Percentiles rank a stretch among this genome's conserved stretches.
Evolutionary conservation across 2,329 filamentous ascomycete species (phyloP).

Genomic region (Aureobasidium pullulans): DNA sequence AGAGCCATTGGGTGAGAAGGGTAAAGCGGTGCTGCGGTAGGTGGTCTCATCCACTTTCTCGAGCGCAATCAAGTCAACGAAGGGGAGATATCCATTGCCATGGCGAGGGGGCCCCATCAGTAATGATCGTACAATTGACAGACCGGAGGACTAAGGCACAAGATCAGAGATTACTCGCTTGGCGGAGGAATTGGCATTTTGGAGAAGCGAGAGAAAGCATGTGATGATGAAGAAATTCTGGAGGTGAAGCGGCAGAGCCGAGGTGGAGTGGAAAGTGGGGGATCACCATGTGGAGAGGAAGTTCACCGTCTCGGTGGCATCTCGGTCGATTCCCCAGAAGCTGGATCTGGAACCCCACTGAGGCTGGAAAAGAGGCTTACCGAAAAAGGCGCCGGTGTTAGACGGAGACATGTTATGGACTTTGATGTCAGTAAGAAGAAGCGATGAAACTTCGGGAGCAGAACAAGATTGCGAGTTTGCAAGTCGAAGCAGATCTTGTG

Average conservation of each 20-base stretch:
- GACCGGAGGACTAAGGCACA: background rate
- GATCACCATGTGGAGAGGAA: background rate
- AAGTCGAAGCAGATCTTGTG: background rate
- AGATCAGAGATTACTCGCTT: background rate
- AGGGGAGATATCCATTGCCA: conserved; percentile 30
- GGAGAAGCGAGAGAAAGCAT: background rate
- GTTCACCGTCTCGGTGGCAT: conserved; percentile 1
- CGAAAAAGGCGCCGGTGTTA: background rate
- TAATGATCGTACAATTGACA: background rate
- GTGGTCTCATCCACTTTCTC: conserved; percentile 34
- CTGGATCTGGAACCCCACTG: background rate
- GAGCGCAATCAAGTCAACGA: conserved; percentile 34
- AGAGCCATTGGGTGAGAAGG: conserved; percentile 37
- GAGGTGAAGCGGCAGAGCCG: background rate
- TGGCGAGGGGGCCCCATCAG: conserved; percentile 12
- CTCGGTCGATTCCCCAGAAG: background rate
- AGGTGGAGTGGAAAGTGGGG: background rate
- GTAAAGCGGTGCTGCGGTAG: conserved; percentile 33
- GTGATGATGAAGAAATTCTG: background rate
- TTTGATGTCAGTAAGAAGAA: background rate
- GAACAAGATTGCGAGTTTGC: background rate
- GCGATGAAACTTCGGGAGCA: background rate
- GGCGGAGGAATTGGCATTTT: background rate
- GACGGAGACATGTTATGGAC: background rate
- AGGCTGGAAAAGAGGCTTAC: background rate